phyloP scores from a whole-genome alignment of 2,329 filamentous ascomycete species.

The Phaeosphaeria sp. region DNA sequence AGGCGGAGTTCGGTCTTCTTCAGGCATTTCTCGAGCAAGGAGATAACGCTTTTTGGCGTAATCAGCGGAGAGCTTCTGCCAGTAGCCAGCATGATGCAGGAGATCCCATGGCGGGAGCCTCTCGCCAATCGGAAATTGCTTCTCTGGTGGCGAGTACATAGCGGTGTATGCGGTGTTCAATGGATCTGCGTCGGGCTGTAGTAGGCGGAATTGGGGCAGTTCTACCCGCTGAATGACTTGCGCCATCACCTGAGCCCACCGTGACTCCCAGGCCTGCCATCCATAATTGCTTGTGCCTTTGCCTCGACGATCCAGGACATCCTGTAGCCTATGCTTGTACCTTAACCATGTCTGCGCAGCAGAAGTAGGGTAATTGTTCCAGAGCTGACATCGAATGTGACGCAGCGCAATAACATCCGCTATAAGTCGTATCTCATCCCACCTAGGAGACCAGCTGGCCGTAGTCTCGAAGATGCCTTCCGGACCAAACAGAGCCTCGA shows the following conservation, averaged over 20 bases:
- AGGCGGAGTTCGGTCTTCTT: constrained; percentile 64
- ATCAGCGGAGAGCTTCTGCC: constrained; percentile 62
- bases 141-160: constrained; percentile 60
- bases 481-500: constrained; percentile 79
- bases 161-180: constrained; percentile 39
- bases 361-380: constrained; percentile 77
- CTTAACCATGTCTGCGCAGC: constrained; percentile 81
- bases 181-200: constrained; percentile 26
- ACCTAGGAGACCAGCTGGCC: constrained; percentile 86
- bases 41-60: constrained; percentile 59
- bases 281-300: constrained; percentile 89
- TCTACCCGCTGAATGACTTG: constrained; percentile 63
- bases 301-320: constrained; percentile 81
- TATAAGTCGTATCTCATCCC: constrained; percentile 89
- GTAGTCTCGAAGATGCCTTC: constrained; percentile 85
- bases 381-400: constrained; percentile 81
- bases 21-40: constrained; percentile 63
- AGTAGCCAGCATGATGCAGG: constrained; percentile 69
- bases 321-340: constrained; percentile 76
- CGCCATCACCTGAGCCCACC: constrained; percentile 70
- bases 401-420: constrained; percentile 83
- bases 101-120: constrained; percentile 64
- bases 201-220: constrained; percentile 53
- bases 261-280: constrained; percentile 91
- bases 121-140: constrained; percentile 57